Percentiles rank a stretch among this genome's conserved stretches.
Conservation (phyloP, 2,329 filamentous ascomycete genomes). For the Aspergillus sp. region DNA sequence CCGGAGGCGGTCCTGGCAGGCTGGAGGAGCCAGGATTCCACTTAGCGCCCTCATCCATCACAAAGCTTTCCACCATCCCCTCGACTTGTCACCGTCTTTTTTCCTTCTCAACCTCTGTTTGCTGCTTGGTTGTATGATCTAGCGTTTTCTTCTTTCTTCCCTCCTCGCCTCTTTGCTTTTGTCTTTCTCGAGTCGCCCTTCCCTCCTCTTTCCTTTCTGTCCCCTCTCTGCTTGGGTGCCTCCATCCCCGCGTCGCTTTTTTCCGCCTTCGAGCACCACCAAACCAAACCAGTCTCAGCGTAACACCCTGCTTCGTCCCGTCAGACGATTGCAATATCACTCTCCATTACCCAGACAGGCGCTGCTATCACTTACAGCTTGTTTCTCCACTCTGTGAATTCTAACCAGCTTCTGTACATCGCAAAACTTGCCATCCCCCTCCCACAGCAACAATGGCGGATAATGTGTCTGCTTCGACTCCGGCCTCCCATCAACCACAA, state of each 20-base stretch:
- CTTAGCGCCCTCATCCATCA: constrained; percentile 20
- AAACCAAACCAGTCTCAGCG: constrained; percentile 24
- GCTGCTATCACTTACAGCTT: constrained; percentile 19
- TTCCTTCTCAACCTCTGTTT: constrained; percentile 13
- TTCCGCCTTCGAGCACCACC: constrained; percentile 25
- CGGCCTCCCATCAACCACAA: constrained; percentile 69
- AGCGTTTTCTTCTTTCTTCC: constrained; percentile 16
- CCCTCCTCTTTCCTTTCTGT: constrained; percentile 21
- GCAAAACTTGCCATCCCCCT: constrained; percentile 18
- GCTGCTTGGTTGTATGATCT: constrained; percentile 19
- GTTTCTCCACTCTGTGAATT: constrained; percentile 21
- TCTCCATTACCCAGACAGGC: constrained; percentile 14
- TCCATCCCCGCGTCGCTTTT: constrained; percentile 25
- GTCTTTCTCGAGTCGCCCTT: constrained; percentile 12
- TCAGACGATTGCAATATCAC: constrained; percentile 22
- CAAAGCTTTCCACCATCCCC: constrained; percentile 18
- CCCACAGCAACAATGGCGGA: constrained; percentile 69
- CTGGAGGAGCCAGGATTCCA: constrained; percentile 19
- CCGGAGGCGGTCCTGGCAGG: constrained; percentile 13
- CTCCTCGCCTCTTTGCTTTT: constrained; percentile 13
- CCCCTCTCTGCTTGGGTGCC: constrained; percentile 20
- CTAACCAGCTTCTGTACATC: constrained; percentile 23
- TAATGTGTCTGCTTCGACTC: constrained; percentile 61
- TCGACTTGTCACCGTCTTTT: constrained; percentile 16
- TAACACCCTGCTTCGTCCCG: constrained; percentile 26